These are phyloP conservation scores for Coemansia sp. DNA, from an alignment of 192 early-diverging fungal genomes.

Conservation along the genomic window DNA sequence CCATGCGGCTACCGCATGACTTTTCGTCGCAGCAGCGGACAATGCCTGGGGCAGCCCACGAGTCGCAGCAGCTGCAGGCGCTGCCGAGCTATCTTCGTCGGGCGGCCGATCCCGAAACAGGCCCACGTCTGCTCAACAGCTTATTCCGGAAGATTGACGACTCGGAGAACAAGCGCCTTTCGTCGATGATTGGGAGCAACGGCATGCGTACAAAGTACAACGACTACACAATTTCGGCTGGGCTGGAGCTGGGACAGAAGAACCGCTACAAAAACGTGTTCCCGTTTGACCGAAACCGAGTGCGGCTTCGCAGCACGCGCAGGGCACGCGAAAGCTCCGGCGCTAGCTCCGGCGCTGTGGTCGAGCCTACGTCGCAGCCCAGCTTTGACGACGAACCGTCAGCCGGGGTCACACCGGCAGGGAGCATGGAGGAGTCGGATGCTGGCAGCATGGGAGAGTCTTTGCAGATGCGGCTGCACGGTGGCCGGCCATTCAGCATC, in stretches of 20 bases:
- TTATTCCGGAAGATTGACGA: constrained; percentile 59
- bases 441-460: background rate
- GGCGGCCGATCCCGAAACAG: constrained; percentile 21
- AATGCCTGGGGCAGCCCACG: background rate
- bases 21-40: background rate
- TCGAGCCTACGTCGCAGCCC: background rate
- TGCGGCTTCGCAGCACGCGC: constrained; percentile 43
- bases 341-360: background rate
- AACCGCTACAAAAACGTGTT: constrained; percentile 87
- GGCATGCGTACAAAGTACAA: constrained; percentile 50
- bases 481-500: constrained; percentile 12
- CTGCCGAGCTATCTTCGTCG: constrained; percentile 35
- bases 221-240: constrained; percentile 73
- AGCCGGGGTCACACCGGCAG: background rate
- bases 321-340: constrained; percentile 2
- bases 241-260: constrained; percentile 58
- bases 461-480: constrained; percentile 2
- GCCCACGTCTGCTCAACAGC: constrained; percentile 28
- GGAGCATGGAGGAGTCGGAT: background rate
- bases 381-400: background rate
- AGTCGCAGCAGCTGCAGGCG: constrained; percentile 21
- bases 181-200: constrained; percentile 61
- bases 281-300: constrained; percentile 72
- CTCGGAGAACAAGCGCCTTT: constrained; percentile 67
- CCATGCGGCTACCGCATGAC: constrained; percentile 41